Conservation (phyloP, 208 protist species). For the Trypanosoma platydactyli region DNA sequence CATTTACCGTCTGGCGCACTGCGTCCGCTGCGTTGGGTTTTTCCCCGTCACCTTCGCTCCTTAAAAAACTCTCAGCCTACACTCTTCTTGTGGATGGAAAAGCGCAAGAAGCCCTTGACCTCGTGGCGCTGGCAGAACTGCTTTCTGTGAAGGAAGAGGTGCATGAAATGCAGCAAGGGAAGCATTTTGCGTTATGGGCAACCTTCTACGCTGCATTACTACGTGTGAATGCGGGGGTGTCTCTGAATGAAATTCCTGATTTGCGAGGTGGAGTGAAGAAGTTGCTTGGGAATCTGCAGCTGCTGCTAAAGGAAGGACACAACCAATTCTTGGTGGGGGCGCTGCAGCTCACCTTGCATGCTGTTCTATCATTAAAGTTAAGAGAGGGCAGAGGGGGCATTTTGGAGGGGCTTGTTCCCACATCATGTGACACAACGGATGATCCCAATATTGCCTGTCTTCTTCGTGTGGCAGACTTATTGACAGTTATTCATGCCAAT, state of each 20-base stretch:
- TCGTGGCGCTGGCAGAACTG: slow-evolving; percentile 20
- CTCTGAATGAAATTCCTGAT: not conserved
- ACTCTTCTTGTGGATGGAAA: slow-evolving; percentile 45
- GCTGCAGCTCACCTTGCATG: slow-evolving; percentile 19
- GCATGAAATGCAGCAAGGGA: not conserved
- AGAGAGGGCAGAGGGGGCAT: not conserved
- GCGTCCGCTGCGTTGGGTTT: slow-evolving; percentile 18
- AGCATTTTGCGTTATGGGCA: slow-evolving; percentile 10
- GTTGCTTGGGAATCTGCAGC: not conserved
- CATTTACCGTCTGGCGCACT: slow-evolving; percentile 34
- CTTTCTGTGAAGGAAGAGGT: not conserved
- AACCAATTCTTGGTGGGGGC: not conserved
- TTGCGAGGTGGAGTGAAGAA: not conserved
- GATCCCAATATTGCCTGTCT: slow-evolving; percentile 8
- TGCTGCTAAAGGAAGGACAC: not conserved
- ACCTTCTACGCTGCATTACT: slow-evolving; percentile 6
- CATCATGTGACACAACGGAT: not conserved
- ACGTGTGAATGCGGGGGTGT: not conserved
- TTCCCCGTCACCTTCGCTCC: slow-evolving; percentile 16
- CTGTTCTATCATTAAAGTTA: slow-evolving; percentile 11
- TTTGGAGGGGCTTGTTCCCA: not conserved
- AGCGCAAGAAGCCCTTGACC: slow-evolving; percentile 34
- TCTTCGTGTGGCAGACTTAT: slow-evolving; percentile 8
- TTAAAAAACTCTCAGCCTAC: slow-evolving; percentile 45
- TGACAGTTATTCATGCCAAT: not conserved